Evolutionary conservation across 2,329 filamentous ascomycete species (phyloP), one percentile per base, ranked within the genome.

Genomic region (Ascomycota sp.): DNA sequence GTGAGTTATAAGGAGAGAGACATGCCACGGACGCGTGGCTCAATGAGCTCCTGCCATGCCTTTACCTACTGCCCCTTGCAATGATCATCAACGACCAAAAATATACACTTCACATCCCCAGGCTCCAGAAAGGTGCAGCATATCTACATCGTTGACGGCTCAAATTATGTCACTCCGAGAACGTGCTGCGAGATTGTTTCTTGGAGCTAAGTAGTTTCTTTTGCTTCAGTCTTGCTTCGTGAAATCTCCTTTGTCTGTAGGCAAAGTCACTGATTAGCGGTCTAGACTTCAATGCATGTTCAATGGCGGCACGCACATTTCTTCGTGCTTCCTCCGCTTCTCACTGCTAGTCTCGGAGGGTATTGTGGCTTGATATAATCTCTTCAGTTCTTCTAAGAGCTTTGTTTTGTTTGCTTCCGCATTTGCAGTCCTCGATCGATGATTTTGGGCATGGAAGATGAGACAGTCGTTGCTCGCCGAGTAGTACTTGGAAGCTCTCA

Each of bases 401-500:
- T 69, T 65, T 21, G 48, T 45, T 26, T 54, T 54, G 43, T 72
- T 72, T 29, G 68, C 62, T 1, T 64, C 58, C 8, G 54, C 50
- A 42, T 72, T 72, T 33, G 60, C 57, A 11, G 52, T 51, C 31
- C 64, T 55, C 29, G 62, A 66, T 13, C 68, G 56, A 35, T 64
- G 57, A 2, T 58, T 62, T 44, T 72, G 68, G 0, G 64, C 64
- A 35, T 68, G 60, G 27, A 72, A 61, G 1, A 57, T 61, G 38
- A 71, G 57, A 29, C 58, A 60, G 44, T 72, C 64, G 38, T 48
- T 67, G 27, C 55, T 48, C 29, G 50, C 54, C 1, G 61, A 56
- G 44, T 70, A 72, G 43, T 70, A 70, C 30, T 56, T 65, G 3
- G 65, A 71, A 21, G 47, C 41, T n/a, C 62, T 57, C 25, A 72